Evolutionary conservation across 2,329 filamentous ascomycete genomes (phyloP).

Genomic region (Hymenoscyphus repandus): DNA sequence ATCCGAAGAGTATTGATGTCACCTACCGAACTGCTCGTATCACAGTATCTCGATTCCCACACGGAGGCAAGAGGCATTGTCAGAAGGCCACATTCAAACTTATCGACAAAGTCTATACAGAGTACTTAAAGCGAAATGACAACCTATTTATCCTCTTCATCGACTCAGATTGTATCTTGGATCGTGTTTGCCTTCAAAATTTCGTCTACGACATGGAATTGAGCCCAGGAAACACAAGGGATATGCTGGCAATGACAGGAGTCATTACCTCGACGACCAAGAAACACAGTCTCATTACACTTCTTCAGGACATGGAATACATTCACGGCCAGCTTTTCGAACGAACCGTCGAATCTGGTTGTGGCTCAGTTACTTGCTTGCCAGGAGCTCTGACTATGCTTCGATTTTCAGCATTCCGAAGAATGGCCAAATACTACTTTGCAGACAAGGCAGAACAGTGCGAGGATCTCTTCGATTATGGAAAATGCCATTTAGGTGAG

Average conservation of each 20-base stretch:
- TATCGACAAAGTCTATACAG: constrained; percentile 85
- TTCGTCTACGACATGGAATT: constrained; percentile 99
- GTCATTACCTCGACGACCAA: constrained; percentile 92
- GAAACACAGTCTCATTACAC: constrained; percentile 81
- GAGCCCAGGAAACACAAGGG: constrained; percentile 82
- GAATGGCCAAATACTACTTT: constrained; percentile 98
- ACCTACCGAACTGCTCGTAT: constrained; percentile 76
- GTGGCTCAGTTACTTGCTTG: constrained; percentile 88
- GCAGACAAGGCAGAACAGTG: constrained; percentile 94
- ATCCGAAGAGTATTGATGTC: constrained; percentile 87
- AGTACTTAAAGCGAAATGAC: constrained; percentile 82
- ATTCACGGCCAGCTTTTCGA: constrained; percentile 96
- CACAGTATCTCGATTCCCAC: constrained; percentile 85
- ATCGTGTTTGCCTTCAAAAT: constrained; percentile 87
- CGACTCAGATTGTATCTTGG: constrained; percentile 93
- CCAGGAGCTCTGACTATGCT: constrained; percentile 94
- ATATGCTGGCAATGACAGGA: constrained; percentile 96
- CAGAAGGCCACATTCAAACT: constrained; percentile 91
- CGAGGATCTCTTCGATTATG: constrained; percentile 93
- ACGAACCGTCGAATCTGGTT: constrained; percentile 88
- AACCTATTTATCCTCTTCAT: constrained; percentile 96
- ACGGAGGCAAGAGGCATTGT: constrained; percentile 89
- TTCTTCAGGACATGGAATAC: constrained; percentile 97
- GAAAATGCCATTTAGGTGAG: constrained; percentile 90
- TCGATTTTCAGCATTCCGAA: constrained; percentile 90